phyloP scores from a whole-genome alignment of 768 basidiomycete species.

The Auricularia auricula-judae region DNA sequence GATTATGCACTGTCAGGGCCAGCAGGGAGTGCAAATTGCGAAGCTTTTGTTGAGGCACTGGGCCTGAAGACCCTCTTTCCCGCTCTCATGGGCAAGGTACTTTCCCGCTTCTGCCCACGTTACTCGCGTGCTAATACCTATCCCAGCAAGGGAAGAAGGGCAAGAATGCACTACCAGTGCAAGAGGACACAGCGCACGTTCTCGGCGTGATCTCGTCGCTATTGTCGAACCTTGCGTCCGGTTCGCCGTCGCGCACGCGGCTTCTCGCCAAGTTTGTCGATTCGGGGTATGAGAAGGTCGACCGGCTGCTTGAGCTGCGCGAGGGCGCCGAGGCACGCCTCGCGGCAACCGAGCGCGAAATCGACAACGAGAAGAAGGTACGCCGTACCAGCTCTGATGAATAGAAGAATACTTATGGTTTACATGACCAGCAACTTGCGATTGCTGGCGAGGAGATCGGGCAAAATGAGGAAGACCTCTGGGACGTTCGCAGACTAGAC shows the following conservation, averaged over 20 bases:
- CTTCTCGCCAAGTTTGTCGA: constrained; percentile 92
- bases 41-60: constrained; percentile 75
- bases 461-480: constrained; percentile 56
- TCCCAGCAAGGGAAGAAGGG: constrained; percentile 47
- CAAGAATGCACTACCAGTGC: constrained; percentile 33
- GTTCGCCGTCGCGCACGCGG: constrained; percentile 68
- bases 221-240: constrained; percentile 77
- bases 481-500: constrained; percentile 82
- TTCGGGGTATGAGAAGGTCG: constrained; percentile 84
- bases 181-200: constrained; percentile 80
- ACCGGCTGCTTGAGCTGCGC: constrained; percentile 82
- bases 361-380: constrained; percentile 60
- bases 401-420: neutral
- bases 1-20: constrained; percentile 83
- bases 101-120: no score
- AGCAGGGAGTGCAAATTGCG: constrained; percentile 57
- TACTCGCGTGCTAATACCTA: no score
- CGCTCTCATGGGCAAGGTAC: constrained; percentile 76
- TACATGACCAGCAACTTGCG: constrained; percentile 33
- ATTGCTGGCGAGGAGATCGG: constrained; percentile 46
- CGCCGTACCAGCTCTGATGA: constrained; percentile 2
- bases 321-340: constrained; percentile 58
- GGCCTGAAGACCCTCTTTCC: constrained; percentile 88
- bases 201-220: constrained; percentile 83
- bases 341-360: constrained; percentile 48